phyloP scores from a whole-genome alignment of 805 yeast genomes.

The Ogataea ramenticola region DNA sequence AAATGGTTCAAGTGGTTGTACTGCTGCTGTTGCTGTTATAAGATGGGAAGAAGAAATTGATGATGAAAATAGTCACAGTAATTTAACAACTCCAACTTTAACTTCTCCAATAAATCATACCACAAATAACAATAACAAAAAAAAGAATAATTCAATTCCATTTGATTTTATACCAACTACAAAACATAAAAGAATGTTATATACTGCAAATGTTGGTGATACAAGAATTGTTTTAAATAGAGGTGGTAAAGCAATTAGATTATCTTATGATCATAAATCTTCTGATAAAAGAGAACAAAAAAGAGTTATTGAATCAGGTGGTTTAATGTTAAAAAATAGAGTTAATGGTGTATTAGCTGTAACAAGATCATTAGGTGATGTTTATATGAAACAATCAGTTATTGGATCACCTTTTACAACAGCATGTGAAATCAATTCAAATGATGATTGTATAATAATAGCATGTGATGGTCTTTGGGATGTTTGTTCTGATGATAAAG shows the following conservation, averaged over 20 bases:
- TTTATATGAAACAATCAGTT: slow-evolving; percentile 84
- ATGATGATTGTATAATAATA: slow-evolving; percentile 74
- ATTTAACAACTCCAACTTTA: slow-evolving; percentile 1
- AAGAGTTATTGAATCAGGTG: slow-evolving; percentile 75
- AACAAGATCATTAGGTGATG: slow-evolving; percentile 87
- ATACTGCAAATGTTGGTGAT: slow-evolving; percentile 95
- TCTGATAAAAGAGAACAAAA: slow-evolving; percentile 70
- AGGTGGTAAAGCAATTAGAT: slow-evolving; percentile 63
- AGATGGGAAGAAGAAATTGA: slow-evolving; percentile 62
- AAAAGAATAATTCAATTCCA: slow-evolving; percentile 19
- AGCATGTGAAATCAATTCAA: slow-evolving; percentile 58
- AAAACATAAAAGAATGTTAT: slow-evolving; percentile 64
- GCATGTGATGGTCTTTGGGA: slow-evolving; percentile 99
- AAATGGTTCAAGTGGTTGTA: slow-evolving; percentile 79
- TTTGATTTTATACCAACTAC: slow-evolving; percentile 42
- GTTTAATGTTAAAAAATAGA: slow-evolving; percentile 79
- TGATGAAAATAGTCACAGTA: slow-evolving; percentile 1
- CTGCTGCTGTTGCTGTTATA: slow-evolving; percentile 89
- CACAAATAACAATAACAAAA: slow-evolving; percentile 5
- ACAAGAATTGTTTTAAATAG: slow-evolving; percentile 76
- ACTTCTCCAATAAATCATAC: neutral
- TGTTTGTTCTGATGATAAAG: slow-evolving; percentile 77
- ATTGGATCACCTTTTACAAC: slow-evolving; percentile 92
- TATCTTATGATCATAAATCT: slow-evolving; percentile 92
- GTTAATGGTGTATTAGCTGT: slow-evolving; percentile 96